Evolutionary conservation across 2,329 filamentous ascomycete genomes (phyloP), one percentile per base, ranked within the genome.

Genomic region (Ceratocystis lukuohia): DNA sequence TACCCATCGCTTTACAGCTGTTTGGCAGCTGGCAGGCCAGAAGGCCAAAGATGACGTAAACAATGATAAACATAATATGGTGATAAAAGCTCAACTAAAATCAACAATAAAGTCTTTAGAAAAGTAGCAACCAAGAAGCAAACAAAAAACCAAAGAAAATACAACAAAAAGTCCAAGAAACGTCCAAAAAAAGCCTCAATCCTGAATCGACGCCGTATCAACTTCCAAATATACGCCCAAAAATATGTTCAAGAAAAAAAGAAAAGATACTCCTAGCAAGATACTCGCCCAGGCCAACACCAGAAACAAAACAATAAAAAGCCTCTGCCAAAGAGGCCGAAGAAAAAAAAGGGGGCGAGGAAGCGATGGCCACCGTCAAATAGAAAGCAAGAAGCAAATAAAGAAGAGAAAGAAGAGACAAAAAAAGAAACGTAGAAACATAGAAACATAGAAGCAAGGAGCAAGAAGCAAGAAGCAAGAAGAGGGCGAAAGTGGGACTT

Each of bases 261-360:
- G 30, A 30, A 59, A 59, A n/a, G 33, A 65, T 22, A 48, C 12
- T 15, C 33, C 25, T 17, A 68, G n/a, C 20, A 64, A 48, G 10
- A 33, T 37, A 22, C 37, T 59, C 37, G 30, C 33, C 28, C 25
- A 57, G 66, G 37, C 17, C 65, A 62, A 57, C 20, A 33, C 56
- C 44, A 62, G 37, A 45, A 67, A 61, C 28, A 45, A 17, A 30
- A 63, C 45, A 50, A 48, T 44, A 64, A 66, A 33, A 30, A 46
- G 12, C 22, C 50, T 10, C 53, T 59, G 25, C 30, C 30, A 48
- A 48, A 25, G 62, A 65, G 33, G 50, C 10, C 12, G 10, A 41
- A 46, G 61, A 61, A 63, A 61, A 46, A 64, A 64, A 61, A 56
- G 20, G 25, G 17, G 22, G 20, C 53, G 7, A 33, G 50, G 44